phyloP scores from a whole-genome alignment of 2,329 filamentous ascomycete genomes.

The Diaporthe helianthi region DNA sequence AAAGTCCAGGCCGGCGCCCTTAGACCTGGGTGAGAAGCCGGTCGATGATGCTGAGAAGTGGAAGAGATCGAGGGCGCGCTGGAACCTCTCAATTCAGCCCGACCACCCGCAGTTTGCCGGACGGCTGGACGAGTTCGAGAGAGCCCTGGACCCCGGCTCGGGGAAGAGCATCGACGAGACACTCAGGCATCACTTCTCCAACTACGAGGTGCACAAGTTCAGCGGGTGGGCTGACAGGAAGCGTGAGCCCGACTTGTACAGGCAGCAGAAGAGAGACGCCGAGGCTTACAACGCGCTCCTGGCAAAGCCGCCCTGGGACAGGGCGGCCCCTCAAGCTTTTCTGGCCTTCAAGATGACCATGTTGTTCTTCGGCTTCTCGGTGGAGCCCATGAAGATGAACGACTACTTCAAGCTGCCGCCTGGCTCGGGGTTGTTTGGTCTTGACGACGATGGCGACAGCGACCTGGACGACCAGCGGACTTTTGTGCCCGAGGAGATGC shows the following conservation, averaged over 20 bases:
- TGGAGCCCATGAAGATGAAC: conserved; percentile 48
- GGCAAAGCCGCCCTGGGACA: not conserved
- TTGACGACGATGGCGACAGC: conserved; percentile 31
- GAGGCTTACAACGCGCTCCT: not conserved
- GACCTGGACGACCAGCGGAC: conserved; percentile 37
- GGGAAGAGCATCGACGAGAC: conserved; percentile 21
- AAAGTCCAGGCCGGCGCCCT: not conserved
- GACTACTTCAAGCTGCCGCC: conserved; percentile 23
- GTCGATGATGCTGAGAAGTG: conserved; percentile 11
- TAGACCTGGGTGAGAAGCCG: not conserved
- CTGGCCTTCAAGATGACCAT: conserved; percentile 53
- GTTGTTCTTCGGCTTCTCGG: conserved; percentile 55
- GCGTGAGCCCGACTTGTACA: conserved; percentile 6
- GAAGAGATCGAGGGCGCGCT: conserved; percentile 21
- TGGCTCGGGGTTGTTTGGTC: conserved; percentile 2
- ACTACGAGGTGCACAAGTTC: conserved; percentile 27
- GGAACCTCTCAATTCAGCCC: conserved; percentile 18
- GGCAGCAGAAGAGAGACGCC: conserved; percentile 16
- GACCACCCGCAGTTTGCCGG: not conserved
- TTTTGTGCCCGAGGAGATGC: conserved; percentile 29
- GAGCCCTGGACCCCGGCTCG: not conserved
- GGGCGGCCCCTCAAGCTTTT: not conserved
- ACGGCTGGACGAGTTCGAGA: not conserved
- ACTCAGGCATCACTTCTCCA: conserved; percentile 16
- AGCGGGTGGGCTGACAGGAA: conserved; percentile 27